Percentiles rank a stretch among this genome's conserved stretches.
These are phyloP conservation scores for Gonapodya sp. DNA, from an alignment of 192 early-diverging fungal species.

Conservation along the genomic window DNA sequence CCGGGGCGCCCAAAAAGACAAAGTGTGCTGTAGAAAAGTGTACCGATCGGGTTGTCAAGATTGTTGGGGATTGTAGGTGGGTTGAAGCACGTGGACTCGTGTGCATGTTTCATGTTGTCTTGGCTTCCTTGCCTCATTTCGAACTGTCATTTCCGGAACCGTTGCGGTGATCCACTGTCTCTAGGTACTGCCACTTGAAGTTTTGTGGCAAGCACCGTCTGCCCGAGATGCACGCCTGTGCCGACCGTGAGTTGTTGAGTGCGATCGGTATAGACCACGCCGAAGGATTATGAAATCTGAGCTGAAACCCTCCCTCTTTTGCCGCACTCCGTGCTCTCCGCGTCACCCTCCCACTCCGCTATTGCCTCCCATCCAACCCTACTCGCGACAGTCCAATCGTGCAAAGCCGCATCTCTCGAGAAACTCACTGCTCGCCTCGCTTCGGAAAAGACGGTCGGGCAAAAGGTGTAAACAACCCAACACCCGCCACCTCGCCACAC, in stretches of 20 bases:
- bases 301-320: no score
- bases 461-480: neutral
- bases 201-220: slow-evolving; percentile 64
- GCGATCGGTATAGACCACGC: no score
- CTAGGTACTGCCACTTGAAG: slow-evolving; percentile 38
- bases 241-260: slow-evolving; percentile 24
- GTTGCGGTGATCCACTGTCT: slow-evolving; percentile 4
- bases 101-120: neutral
- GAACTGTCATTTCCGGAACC: no score
- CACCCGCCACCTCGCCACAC: no score
- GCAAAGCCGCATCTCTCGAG: neutral
- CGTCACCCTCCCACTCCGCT: neutral
- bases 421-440: neutral
- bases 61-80: slow-evolving; percentile 53
- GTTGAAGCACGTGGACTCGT: neutral
- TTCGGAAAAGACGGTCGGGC: slow-evolving; percentile 5
- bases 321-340: no score
- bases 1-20: neutral
- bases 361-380: neutral
- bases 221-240: slow-evolving; percentile 64
- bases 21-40: neutral
- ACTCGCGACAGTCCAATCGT: neutral
- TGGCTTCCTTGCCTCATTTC: neutral
- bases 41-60: slow-evolving; percentile 36
- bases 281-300: no score